Evolutionary conservation across 768 basidiomycete genomes (phyloP), one percentile per base, ranked within the genome.

Genomic region (Amanita jacksonii): DNA sequence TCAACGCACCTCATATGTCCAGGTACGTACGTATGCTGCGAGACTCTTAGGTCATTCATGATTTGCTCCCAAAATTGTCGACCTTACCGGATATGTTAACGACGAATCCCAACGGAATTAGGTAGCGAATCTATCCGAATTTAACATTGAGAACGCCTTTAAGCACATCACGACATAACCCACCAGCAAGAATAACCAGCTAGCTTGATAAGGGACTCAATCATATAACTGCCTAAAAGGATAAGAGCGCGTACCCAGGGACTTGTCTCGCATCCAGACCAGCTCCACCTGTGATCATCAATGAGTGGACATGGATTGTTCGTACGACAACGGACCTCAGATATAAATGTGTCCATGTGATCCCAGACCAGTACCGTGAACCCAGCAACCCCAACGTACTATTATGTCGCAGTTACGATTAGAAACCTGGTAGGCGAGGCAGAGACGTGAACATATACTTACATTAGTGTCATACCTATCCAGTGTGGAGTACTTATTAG

Each of bases 101-200:
- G 12, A 79, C 69, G 52, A 81, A 81, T 0, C 74, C 76, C 2
- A 81, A 58, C 0, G 79, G 79, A 0, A 74, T 79, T 15, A 81
- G 58, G 51, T 81, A 81, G 20, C 79, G 73, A 51, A 81, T 81
- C 78, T 81, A 25, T 9, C n/a, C 16, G 10, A 22, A 15, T 20
- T 33, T 35, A 5, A 32, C 13, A 12, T 4, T 32, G 18, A 8
- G 19, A 10, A 18, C 8, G 22, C 16, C 13, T 19, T 13, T 5
- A 16, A 15, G 36, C 31, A 19, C 33, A 47, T 2, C 20, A 5
- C 12, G 8, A 15, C 8, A 6, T 13, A n/a, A n/a, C n/a, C n/a
- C n/a, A n/a, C n/a, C n/a, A n/a, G n/a, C n/a, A n/a, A n/a, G n/a
- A n/a, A n/a, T 6, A 71, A 57, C 50, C 66, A 70, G n/a, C 63